Evolutionary conservation across 345 rosid species (phyloP).

Genomic region (Cardamine occulta): DNA sequence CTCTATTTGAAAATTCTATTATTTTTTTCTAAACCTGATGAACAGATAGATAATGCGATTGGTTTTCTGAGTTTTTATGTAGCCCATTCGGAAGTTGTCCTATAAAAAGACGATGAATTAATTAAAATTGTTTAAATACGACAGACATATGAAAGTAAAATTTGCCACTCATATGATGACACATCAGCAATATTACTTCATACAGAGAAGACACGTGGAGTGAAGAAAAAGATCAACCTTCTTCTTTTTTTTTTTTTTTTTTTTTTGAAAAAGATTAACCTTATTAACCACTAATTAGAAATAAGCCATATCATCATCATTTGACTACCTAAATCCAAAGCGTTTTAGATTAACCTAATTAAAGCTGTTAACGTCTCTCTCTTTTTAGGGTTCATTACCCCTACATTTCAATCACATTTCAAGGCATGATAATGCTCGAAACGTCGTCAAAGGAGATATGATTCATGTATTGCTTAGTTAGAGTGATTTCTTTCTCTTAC

Average conservation of each 20-base stretch:
- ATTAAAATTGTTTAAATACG: background rate
- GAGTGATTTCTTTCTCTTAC: too few species aligned
- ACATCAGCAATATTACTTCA: background rate
- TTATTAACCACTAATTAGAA: background rate
- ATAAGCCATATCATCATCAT: background rate
- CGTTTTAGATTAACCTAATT: too few species aligned
- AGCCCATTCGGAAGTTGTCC: constrained; percentile 3
- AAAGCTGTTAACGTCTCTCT: background rate
- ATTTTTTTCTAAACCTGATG: constrained; percentile 7
- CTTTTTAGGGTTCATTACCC: too few species aligned
- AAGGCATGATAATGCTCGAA: too few species aligned
- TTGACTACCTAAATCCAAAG: too few species aligned
- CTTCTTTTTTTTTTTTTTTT: too few species aligned
- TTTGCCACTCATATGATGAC: background rate
- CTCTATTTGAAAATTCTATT: constrained; percentile 20
- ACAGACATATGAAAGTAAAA: background rate
- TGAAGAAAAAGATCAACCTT: background rate
- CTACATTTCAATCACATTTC: too few species aligned
- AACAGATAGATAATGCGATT: background rate
- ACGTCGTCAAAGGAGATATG: too few species aligned
- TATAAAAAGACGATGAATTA: background rate
- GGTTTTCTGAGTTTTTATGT: constrained; percentile 16
- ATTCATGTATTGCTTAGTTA: too few species aligned
- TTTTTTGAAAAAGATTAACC: background rate
- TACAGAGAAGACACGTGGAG: background rate